Conservation (phyloP, 2,329 filamentous ascomycete species). For the Cordyceps sp. region DNA sequence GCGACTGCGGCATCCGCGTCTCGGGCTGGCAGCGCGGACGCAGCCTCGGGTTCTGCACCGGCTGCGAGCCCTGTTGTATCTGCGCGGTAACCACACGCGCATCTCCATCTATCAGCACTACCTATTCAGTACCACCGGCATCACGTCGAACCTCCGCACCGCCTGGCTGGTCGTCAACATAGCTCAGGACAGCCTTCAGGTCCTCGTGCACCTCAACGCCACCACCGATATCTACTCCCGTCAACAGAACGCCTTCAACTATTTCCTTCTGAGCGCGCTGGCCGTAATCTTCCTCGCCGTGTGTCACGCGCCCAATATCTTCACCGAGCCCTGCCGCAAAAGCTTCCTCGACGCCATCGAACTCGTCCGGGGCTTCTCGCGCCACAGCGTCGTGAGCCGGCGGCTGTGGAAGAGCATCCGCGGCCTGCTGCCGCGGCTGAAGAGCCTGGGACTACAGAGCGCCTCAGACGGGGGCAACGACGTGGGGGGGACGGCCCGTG, state of each 20-base stretch:
- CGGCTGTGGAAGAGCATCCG: constrained; percentile 19
- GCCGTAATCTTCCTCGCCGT: constrained; percentile 24
- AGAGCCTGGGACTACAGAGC: constrained; percentile 8
- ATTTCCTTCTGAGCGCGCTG: constrained; percentile 12
- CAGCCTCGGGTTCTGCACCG: constrained; percentile 20
- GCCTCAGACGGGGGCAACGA: constrained; percentile 3
- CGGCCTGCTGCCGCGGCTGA: constrained; percentile 14
- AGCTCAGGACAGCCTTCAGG: constrained; percentile 8
- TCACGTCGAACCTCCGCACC: constrained; percentile 14
- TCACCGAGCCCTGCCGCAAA: constrained; percentile 18
- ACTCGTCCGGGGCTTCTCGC: constrained; percentile 15
- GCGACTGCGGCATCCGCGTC: constrained; percentile 17
- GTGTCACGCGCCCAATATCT: constrained; percentile 23
- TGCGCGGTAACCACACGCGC: constrained; percentile 25
- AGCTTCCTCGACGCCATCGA: constrained; percentile 15
- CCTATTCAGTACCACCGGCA: constrained; percentile 18
- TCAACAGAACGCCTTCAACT: constrained; percentile 10
- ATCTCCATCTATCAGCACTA: constrained; percentile 25
- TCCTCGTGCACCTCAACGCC: constrained; percentile 8
- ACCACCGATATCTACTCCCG: constrained; percentile 9
- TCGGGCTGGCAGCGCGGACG: constrained; percentile 13
- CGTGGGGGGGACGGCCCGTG: background rate
- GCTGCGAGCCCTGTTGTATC: constrained; percentile 22
- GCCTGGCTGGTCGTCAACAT: constrained; percentile 19
- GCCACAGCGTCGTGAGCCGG: constrained; percentile 14